Evolutionary conservation across 495 filamentous ascomycete genomes (phyloP).

Genomic region (Hyaloscypha bicolor): DNA sequence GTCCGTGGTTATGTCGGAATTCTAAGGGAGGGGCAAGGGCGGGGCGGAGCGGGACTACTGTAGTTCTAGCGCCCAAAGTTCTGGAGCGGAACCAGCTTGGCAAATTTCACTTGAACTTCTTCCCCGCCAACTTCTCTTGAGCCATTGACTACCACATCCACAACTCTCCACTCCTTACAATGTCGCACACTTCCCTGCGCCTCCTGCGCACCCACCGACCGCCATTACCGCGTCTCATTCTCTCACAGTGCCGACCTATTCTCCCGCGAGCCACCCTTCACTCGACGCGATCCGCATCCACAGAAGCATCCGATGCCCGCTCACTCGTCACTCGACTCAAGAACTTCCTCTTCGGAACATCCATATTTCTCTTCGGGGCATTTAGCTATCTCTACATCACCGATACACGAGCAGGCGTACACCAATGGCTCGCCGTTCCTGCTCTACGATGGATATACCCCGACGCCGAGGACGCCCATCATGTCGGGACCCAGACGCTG

Average conservation of each 20-base stretch:
- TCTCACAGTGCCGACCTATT: conserved; percentile 24
- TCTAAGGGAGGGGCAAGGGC: background rate
- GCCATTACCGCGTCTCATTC: conserved; percentile 9
- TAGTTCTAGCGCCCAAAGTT: too few relatives aligned
- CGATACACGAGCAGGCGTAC: conserved; percentile 85
- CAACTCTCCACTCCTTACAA: conserved; percentile 6
- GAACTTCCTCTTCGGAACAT: conserved; percentile 57
- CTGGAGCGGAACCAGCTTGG: background rate
- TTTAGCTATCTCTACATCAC: conserved; percentile 78
- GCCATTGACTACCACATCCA: conserved; percentile 7
- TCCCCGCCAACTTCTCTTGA: background rate
- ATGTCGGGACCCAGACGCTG: conserved; percentile 68
- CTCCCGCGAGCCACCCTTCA: conserved; percentile 3
- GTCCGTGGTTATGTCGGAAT: background rate
- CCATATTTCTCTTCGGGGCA: conserved; percentile 49
- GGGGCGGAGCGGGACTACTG: background rate
- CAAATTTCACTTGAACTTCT: background rate
- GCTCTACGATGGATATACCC: conserved; percentile 69
- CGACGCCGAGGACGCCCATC: conserved; percentile 92
- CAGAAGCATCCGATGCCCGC: conserved; percentile 37
- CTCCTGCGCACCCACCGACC: conserved; percentile 18
- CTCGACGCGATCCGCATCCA: conserved; percentile 36
- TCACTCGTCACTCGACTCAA: conserved; percentile 43
- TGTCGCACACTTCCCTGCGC: conserved; percentile 21
- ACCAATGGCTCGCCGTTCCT: conserved; percentile 78